Conservation (phyloP, 2,329 filamentous ascomycete species). For the Ophiobolus disseminans region DNA sequence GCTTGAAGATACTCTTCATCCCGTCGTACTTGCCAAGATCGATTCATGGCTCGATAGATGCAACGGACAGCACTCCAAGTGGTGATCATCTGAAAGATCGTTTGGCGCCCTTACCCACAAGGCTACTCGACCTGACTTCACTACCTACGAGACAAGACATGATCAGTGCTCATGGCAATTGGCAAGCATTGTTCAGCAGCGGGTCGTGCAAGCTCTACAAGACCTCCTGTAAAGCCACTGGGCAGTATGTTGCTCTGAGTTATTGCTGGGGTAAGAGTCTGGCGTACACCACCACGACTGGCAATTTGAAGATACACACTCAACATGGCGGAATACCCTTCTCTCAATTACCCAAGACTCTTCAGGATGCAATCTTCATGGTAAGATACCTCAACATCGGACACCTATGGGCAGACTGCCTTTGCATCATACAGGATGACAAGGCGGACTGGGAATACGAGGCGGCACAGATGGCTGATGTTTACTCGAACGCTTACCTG, state of each 20-base stretch:
- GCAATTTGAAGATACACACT: neutral
- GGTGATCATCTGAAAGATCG: neutral
- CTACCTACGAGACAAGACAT: slow-evolving; percentile 1
- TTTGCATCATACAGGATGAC: slow-evolving; percentile 13
- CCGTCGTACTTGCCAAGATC: neutral
- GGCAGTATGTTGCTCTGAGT: slow-evolving; percentile 6
- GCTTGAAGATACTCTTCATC: neutral
- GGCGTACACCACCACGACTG: slow-evolving; percentile 8
- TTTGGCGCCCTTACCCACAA: neutral
- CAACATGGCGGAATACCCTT: slow-evolving; percentile 3
- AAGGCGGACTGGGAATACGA: slow-evolving; percentile 12
- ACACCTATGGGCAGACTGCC: slow-evolving; percentile 11
- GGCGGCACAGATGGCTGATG: slow-evolving; percentile 10
- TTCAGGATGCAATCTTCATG: slow-evolving; percentile 9
- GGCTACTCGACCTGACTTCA: slow-evolving; percentile 1
- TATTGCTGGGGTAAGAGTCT: slow-evolving; percentile 14
- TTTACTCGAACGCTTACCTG: slow-evolving; percentile 7
- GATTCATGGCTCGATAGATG: neutral
- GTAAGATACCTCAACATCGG: neutral
- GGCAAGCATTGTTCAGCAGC: neutral
- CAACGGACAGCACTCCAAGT: neutral
- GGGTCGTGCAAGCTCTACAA: slow-evolving; percentile 1
- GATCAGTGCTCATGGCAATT: neutral
- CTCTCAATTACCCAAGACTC: slow-evolving; percentile 4
- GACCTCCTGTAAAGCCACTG: neutral